A percentile compares a stretch with the other conserved stretches of the same genome.
Evolutionary conservation across 2,329 filamentous ascomycete genomes (phyloP).

Genomic region (Knoxdaviesia capensis): DNA sequence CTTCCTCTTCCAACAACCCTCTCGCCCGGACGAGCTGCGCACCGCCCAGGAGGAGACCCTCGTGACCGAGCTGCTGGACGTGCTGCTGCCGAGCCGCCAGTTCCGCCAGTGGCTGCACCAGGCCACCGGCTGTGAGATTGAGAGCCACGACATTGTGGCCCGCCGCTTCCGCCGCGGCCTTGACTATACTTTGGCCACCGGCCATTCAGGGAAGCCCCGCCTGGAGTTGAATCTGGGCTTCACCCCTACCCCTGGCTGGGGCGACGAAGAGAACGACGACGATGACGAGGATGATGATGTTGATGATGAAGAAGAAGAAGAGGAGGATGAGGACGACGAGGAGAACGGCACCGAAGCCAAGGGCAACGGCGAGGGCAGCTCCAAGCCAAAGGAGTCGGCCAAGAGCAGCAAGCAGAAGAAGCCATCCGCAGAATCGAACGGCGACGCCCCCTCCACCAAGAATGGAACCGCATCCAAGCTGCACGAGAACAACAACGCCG

Average conservation of each 20-base stretch:
- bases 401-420: not conserved
- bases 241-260: constrained; percentile 75
- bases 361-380: constrained; percentile 7
- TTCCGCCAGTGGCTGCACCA: constrained; percentile 83
- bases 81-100: constrained; percentile 62
- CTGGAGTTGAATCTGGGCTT: constrained; percentile 76
- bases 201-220: constrained; percentile 56
- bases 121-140: constrained; percentile 55
- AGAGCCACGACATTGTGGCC: constrained; percentile 58
- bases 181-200: constrained; percentile 86
- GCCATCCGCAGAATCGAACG: too few species aligned
- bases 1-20: constrained; percentile 59
- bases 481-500: constrained; percentile 22
- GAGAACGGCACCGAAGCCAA: constrained; percentile 13
- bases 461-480: constrained; percentile 10
- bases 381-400: constrained; percentile 6
- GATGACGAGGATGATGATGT: constrained; percentile 25
- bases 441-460: too few species aligned
- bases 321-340: constrained; percentile 13
- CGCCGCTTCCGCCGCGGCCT: constrained; percentile 69
- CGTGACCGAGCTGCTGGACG: constrained; percentile 59
- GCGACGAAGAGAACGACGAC: constrained; percentile 41
- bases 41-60: constrained; percentile 27
- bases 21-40: constrained; percentile 15
- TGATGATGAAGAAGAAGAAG: constrained; percentile 15